Evolutionary conservation across 176 grass and related monocot genomes (phyloP).

Genomic region (Panicum miliaceum): DNA sequence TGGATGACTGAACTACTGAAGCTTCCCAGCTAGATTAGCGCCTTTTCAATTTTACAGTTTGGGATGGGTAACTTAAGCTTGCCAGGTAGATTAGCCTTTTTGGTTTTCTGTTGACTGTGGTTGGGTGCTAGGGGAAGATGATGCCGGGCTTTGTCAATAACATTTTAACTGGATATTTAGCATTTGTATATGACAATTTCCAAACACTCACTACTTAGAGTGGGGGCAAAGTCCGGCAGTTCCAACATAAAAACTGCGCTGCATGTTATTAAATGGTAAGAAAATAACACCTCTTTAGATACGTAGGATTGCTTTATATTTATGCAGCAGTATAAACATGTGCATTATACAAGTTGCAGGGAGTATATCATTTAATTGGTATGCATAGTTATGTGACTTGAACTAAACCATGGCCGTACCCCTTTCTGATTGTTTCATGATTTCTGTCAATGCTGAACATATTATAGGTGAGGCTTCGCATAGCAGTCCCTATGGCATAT

Average conservation of each 20-base stretch:
- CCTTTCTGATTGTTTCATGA: constrained; percentile 31
- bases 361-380: constrained; percentile 2
- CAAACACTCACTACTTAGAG: background rate
- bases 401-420: background rate
- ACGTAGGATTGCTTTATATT: background rate
- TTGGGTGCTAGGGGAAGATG: background rate
- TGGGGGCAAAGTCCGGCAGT: background rate
- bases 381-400: background rate
- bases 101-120: background rate
- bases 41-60: background rate
- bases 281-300: background rate
- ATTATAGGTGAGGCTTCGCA: constrained; percentile 40
- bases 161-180: constrained; percentile 12
- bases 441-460: constrained; percentile 4
- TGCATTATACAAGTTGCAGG: constrained; percentile 11
- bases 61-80: constrained; percentile 4
- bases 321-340: background rate
- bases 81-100: background rate
- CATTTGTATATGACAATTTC: background rate
- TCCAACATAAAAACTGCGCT: background rate
- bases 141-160: background rate
- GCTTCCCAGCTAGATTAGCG: background rate
- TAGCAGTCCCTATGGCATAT: constrained; percentile 41
- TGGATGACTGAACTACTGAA: background rate
- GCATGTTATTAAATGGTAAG: background rate